A percentile compares a stretch with the other conserved stretches of the same genome.
phyloP scores from a whole-genome alignment of 1,284 basidiomycete genomes.

The Sutorius eximius region DNA sequence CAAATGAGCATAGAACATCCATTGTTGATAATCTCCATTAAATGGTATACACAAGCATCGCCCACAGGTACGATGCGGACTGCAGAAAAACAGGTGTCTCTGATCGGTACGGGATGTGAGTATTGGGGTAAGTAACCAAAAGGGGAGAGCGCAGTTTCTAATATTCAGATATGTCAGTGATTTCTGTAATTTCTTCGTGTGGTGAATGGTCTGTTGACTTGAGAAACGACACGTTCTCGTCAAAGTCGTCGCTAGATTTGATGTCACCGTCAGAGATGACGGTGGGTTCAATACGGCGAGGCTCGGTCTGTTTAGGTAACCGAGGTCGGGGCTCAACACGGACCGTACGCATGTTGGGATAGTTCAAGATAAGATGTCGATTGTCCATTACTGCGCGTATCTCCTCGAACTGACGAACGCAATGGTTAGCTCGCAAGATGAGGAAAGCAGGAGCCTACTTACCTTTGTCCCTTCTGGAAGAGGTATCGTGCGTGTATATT shows the following conservation, averaged over 20 bases:
- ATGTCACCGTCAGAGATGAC: slow-evolving; percentile 33
- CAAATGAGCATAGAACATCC: slow-evolving; percentile 8
- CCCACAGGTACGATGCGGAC: slow-evolving; percentile 8
- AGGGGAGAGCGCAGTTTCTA: slow-evolving; percentile 18
- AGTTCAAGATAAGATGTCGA: slow-evolving; percentile 56
- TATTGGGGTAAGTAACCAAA: slow-evolving; percentile 4
- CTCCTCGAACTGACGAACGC: slow-evolving; percentile 58
- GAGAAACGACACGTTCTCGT: slow-evolving; percentile 24
- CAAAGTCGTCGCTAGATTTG: slow-evolving; percentile 32
- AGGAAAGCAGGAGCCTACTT: slow-evolving; percentile 1
- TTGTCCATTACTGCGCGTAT: slow-evolving; percentile 62
- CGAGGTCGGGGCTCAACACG: slow-evolving; percentile 43
- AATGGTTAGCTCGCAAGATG: slow-evolving; percentile 4
- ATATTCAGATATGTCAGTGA: slow-evolving; percentile 34
- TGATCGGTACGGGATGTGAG: slow-evolving; percentile 2
- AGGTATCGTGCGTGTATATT: slow-evolving; percentile 47
- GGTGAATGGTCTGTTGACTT: slow-evolving; percentile 29
- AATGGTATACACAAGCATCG: slow-evolving; percentile 27
- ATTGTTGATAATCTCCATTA: slow-evolving; percentile 6
- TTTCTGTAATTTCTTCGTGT: slow-evolving; percentile 29
- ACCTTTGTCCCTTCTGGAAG: slow-evolving; percentile 51
- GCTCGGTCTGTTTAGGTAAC: slow-evolving; percentile 26
- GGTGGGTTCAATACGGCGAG: slow-evolving; percentile 34
- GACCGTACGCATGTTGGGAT: slow-evolving; percentile 62
- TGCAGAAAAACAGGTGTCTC: slow-evolving; percentile 16